Base-by-base conservation (phyloP, 2,329 filamentous ascomycete genomes). In the Cordyceps tenuipes region DNA sequence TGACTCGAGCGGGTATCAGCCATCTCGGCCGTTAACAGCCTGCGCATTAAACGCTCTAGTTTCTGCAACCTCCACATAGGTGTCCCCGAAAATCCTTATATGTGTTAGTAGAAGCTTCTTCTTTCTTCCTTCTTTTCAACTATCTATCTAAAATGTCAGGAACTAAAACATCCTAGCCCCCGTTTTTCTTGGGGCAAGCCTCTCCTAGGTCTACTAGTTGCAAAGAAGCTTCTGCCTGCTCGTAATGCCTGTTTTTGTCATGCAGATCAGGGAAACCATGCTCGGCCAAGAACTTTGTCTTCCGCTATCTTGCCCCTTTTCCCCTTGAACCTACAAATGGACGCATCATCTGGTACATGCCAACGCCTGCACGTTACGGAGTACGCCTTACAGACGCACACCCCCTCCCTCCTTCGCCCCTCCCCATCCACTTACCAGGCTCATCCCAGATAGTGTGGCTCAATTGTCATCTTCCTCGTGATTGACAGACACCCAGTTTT, bases 1-100 rank as follows among this genome's bases (percentile, higher is more conserved):
- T 60, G 57, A 60, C 57, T 60, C 57, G 34, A 54, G 57, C 54
- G 57, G 57, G 31, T 60, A 48, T 54, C 44, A 41, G 43, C 50
- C 57, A 53, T 46, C 23, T 15, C 13, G 23, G n/a, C 34, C 36
- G 34, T 50, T 23, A 39, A 60, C 31, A 60, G 54, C 29, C 49
- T 31, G 50, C 43, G 57, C 57, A 60, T 54, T 54, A 43, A 49
- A 60, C 57, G 43, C 43, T 54, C 31, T 41, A 19, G 57, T 50
- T 54, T 48, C 57, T 50, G 44, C 57, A 41, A 29, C 57, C 48
- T 59, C 57, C 57, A 59, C 57, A 53, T 23, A 29, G 50, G 26
- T 26, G 26, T 60, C 10, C 34, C 44, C 29, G 19, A 49, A 47
- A 56, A 53, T 50, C 57, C 57, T 60, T 60, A 60, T 50, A 50